Evolutionary conservation across 768 basidiomycete genomes (phyloP).

Genomic region (Kwoniella bestiolae): DNA sequence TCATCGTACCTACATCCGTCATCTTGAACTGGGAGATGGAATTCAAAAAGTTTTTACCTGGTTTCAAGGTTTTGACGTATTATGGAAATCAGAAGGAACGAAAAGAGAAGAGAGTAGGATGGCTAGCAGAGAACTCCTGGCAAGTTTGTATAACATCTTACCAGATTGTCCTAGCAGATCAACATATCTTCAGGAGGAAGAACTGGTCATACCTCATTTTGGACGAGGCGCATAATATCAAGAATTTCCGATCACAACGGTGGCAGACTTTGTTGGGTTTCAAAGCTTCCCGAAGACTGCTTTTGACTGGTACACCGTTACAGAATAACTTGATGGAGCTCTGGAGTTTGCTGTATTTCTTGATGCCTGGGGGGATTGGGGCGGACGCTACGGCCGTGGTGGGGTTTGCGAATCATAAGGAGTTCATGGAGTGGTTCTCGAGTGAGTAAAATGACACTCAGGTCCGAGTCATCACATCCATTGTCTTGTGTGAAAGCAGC

Average conservation of each 20-base stretch:
- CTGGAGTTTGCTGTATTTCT: slow-evolving; percentile 59
- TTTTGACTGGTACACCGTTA: slow-evolving; percentile 57
- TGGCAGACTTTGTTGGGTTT: slow-evolving; percentile 93
- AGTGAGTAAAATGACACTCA: too few species aligned
- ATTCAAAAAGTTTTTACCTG: slow-evolving; percentile 60
- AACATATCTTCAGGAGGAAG: slow-evolving; percentile 88
- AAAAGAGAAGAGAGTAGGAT: slow-evolving; percentile 85
- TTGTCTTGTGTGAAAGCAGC: too few species aligned
- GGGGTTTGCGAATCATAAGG: slow-evolving; percentile 86
- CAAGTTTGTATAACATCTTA: slow-evolving; percentile 96
- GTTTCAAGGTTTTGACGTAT: slow-evolving; percentile 58
- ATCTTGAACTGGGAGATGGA: slow-evolving; percentile 61
- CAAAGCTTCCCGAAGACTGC: slow-evolving; percentile 55
- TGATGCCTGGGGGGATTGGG: slow-evolving; percentile 57
- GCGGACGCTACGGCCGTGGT: slow-evolving; percentile 50
- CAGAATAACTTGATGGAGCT: slow-evolving; percentile 61
- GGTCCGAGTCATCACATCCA: too few species aligned
- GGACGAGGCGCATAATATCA: slow-evolving; percentile 97
- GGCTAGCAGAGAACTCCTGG: slow-evolving; percentile 86
- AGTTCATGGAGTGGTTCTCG: slow-evolving; percentile 95
- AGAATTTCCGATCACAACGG: slow-evolving; percentile 90
- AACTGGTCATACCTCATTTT: slow-evolving; percentile 95
- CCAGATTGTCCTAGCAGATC: slow-evolving; percentile 86
- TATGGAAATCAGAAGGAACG: slow-evolving; percentile 74
- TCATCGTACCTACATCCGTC: slow-evolving; percentile 59